These are phyloP conservation scores for Pichia insulana DNA, from an alignment of 805 yeast genomes.

Conservation along the genomic window DNA sequence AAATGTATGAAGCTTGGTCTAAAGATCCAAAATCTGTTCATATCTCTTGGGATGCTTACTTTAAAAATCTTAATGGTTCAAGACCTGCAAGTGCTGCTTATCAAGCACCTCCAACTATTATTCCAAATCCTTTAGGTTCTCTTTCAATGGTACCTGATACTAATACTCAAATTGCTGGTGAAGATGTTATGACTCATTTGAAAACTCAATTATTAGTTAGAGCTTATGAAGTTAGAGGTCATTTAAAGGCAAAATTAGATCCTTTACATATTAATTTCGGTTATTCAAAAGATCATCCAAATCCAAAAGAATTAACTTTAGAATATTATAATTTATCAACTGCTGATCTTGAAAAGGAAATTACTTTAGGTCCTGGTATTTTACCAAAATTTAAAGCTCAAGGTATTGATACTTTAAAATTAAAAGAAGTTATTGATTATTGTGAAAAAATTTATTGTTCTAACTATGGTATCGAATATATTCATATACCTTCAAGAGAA, in stretches of 20 bases:
- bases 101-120: slow-evolving; percentile 83
- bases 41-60: slow-evolving; percentile 94
- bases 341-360: slow-evolving; percentile 71
- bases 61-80: slow-evolving; percentile 70
- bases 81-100: slow-evolving; percentile 72
- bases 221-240: slow-evolving; percentile 98
- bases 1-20: slow-evolving; percentile 95
- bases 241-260: slow-evolving; percentile 88
- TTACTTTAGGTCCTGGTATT: slow-evolving; percentile 95
- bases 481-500: slow-evolving; percentile 91
- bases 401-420: slow-evolving; percentile 52
- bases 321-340: slow-evolving; percentile 90
- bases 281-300: slow-evolving; percentile 39
- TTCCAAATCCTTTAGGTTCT: slow-evolving; percentile 75
- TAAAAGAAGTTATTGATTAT: slow-evolving; percentile 66
- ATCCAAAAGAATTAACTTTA: slow-evolving; percentile 82
- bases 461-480: slow-evolving; percentile 86
- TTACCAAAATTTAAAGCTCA: slow-evolving; percentile 77
- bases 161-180: slow-evolving; percentile 38
- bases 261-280: slow-evolving; percentile 91
- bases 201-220: slow-evolving; percentile 94
- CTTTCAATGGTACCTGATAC: slow-evolving; percentile 50
- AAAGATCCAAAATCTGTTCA: slow-evolving; percentile 87
- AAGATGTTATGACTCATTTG: slow-evolving; percentile 77
- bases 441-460: slow-evolving; percentile 85